Evolutionary conservation across 345 rosid species (phyloP).

Genomic region (Raphanus raphanistrum): DNA sequence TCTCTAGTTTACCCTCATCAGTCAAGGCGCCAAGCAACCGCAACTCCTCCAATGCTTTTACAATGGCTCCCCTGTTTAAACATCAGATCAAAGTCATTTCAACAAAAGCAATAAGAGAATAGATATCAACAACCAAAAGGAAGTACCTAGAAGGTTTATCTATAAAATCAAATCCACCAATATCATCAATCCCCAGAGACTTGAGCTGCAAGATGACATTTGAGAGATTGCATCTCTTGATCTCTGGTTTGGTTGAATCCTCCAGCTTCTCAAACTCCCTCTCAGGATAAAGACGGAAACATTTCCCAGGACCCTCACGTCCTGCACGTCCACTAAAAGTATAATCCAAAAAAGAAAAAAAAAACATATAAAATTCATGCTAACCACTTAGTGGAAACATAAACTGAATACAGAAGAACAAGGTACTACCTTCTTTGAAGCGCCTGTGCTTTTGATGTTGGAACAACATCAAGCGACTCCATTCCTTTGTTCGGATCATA

Average conservation of each 20-base stretch:
- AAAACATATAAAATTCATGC: not conserved
- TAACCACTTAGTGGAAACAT: slow-evolving; percentile 2
- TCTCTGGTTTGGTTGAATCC: slow-evolving; percentile 89
- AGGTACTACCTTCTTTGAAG: slow-evolving; percentile 77
- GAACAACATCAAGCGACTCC: slow-evolving; percentile 78
- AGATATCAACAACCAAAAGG: not conserved
- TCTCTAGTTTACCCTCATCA: slow-evolving; percentile 76
- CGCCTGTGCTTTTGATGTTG: slow-evolving; percentile 89
- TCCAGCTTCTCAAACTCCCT: slow-evolving; percentile 85
- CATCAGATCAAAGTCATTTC: slow-evolving; percentile 14
- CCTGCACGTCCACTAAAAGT: slow-evolving; percentile 91
- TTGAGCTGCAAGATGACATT: slow-evolving; percentile 87
- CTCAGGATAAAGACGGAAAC: slow-evolving; percentile 92
- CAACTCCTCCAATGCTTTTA: slow-evolving; percentile 81
- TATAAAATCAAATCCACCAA: slow-evolving; percentile 86
- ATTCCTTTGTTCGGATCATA: slow-evolving; percentile 85
- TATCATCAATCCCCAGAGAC: slow-evolving; percentile 88
- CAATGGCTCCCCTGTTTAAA: slow-evolving; percentile 66
- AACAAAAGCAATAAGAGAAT: not conserved
- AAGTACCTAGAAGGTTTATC: slow-evolving; percentile 87
- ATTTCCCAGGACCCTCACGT: slow-evolving; percentile 91
- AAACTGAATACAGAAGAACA: slow-evolving; percentile 6
- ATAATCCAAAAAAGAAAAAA: slow-evolving; percentile 22
- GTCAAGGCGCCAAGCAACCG: slow-evolving; percentile 82
- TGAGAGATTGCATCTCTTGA: slow-evolving; percentile 89